A percentile compares a stretch with the other conserved stretches of the same genome.
Conservation (phyloP, 2,329 filamentous ascomycete genomes). For the Thielaviopsis musarum region DNA sequence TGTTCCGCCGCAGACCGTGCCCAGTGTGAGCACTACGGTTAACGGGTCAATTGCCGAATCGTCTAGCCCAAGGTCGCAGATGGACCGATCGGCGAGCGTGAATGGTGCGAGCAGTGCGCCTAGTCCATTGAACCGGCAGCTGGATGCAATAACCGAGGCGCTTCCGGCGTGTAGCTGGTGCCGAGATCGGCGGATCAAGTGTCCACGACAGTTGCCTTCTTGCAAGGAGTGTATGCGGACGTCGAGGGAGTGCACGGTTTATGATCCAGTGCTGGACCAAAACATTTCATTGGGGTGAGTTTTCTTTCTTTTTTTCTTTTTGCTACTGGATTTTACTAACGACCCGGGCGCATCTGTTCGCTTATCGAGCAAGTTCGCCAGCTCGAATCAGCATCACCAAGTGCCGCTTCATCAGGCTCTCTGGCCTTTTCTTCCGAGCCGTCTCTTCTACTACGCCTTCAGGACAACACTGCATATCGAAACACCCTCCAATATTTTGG, state of each 20-base stretch:
- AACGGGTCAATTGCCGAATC: no score
- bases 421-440: no score
- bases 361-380: not conserved
- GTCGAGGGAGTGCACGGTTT: constrained; percentile 3
- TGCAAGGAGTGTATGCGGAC: constrained; percentile 7
- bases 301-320: no score
- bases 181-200: constrained; percentile 12
- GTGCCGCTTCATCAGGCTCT: not conserved
- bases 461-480: not conserved
- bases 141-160: not conserved
- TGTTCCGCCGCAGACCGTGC: no score
- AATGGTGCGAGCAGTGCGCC: no score
- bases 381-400: not conserved
- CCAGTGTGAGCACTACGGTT: no score
- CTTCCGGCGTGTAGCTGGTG: constrained; percentile 13
- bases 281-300: not conserved
- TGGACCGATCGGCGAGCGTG: no score
- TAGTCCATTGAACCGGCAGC: not conserved
- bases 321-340: no score
- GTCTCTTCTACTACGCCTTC: no score
- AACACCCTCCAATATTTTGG: not conserved
- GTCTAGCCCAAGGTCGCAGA: no score
- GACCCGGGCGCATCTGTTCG: not conserved
- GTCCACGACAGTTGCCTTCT: constrained; percentile 10
- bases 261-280: constrained; percentile 2